Conservation (phyloP, 1,284 basidiomycete species). For the Heliocybe sulcata region DNA sequence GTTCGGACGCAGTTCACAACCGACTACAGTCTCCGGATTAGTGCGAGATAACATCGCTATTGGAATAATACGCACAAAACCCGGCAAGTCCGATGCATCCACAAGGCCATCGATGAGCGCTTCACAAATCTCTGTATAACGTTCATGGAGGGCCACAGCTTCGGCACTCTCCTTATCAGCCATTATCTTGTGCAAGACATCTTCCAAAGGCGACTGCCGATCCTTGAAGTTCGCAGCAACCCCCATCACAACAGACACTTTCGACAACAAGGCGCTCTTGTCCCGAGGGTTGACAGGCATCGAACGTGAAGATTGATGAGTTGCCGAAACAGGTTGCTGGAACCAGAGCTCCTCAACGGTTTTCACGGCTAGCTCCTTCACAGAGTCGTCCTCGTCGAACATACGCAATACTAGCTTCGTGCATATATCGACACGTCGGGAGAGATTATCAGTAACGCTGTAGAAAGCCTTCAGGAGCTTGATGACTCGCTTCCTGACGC, state of each 20-base stretch:
- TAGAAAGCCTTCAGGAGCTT: conserved; percentile 88
- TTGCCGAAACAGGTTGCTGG: conserved; percentile 23
- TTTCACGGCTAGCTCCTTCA: conserved; percentile 88
- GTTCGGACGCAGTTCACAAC: conserved; percentile 79
- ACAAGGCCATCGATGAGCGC: conserved; percentile 82
- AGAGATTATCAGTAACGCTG: conserved; percentile 46
- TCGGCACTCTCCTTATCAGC: conserved; percentile 49
- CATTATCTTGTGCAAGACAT: conserved; percentile 77
- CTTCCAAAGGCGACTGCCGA: conserved; percentile 77
- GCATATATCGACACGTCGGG: conserved; percentile 74
- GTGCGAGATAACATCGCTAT: not conserved
- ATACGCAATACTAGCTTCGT: conserved; percentile 79
- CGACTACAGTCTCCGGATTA: conserved; percentile 38
- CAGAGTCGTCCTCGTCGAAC: conserved; percentile 87
- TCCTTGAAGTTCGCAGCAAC: conserved; percentile 80
- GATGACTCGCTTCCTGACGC: conserved; percentile 92
- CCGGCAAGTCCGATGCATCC: conserved; percentile 73
- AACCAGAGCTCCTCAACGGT: conserved; percentile 92
- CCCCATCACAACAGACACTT: conserved; percentile 78
- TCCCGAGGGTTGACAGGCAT: conserved; percentile 25
- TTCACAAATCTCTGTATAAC: conserved; percentile 75
- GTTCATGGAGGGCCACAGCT: conserved; percentile 42
- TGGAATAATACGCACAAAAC: conserved; percentile 51
- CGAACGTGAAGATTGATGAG: conserved; percentile 21
- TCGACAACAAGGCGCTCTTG: conserved; percentile 45